Evolutionary conservation across 2,329 filamentous ascomycete genomes (phyloP), one percentile per base, ranked within the genome.

Genomic region (Alternaria atra): DNA sequence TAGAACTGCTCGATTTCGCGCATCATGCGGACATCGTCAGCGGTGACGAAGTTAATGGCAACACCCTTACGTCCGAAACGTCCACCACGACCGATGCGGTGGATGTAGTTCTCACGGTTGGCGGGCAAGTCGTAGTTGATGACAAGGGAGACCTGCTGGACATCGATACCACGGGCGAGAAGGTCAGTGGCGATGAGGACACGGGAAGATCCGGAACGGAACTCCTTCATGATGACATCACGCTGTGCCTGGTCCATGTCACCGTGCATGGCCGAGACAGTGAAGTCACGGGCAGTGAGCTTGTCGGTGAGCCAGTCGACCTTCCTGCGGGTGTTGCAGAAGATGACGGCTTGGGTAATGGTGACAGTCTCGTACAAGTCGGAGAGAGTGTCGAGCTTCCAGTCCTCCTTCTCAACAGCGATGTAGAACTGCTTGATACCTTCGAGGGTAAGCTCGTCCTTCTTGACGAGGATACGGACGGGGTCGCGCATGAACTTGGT

Each of bases 361-460:
- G 95, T 99, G 80, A 99, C 91, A 58, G 95, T 99, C 86, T 99
- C 95, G 87, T 99, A 99, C 74, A 99, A 85, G 84, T 99, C 95
- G 77, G 92, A 98, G 66, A 99, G 92, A 64, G 95, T 99, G 83
- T 99, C 95, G 71, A 99, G 90, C 86, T 99, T 99, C 95, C 95
- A 99, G 80, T 99, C 95, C 83, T 99, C 95, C 89, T 99, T 98
- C 88, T 99, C 95, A 63, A 99, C 95, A 63, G 95, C 95, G 84
- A 99, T 98, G 87, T 97, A 99, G 87, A 97, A 99, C 83, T 99
- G 95, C 89, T 99, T 99, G 81, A 99, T 97, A 92, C 95, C 95
- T 86, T 99, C 95, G 62, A 99, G 93, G 79, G 95, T 99, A 83
- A 99, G 90, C 83, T 99, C 95, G 80, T 96, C 94, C 89, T 97